Evolutionary conservation across 257 asterid species (phyloP).

Genomic region (Rubia yunnanensis): DNA sequence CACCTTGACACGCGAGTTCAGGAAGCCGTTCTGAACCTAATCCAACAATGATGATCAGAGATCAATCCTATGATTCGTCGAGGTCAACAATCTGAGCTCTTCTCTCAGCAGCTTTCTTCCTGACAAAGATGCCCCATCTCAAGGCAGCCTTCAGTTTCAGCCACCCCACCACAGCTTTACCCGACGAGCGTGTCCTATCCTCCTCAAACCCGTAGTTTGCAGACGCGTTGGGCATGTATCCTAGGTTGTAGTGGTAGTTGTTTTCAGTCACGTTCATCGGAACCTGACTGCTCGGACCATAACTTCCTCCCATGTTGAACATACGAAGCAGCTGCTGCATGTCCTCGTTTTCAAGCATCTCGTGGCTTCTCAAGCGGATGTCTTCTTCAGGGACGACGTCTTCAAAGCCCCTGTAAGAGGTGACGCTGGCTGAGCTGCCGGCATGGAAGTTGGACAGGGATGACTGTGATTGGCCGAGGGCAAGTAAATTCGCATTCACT

Average conservation of each 20-base stretch:
- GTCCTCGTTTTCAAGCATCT: slow-evolving; percentile 90
- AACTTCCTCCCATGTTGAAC: slow-evolving; percentile 56
- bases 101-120: slow-evolving; percentile 96
- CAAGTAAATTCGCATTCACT: slow-evolving; percentile 39
- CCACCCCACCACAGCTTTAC: slow-evolving; percentile 99
- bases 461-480: slow-evolving; percentile 57
- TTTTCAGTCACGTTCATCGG: slow-evolving; percentile 38
- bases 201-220: slow-evolving; percentile 39
- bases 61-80: slow-evolving; percentile 42
- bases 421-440: slow-evolving; percentile 42
- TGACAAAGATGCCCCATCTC: slow-evolving; percentile 89
- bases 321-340: slow-evolving; percentile 87
- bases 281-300: slow-evolving; percentile 23
- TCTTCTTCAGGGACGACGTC: slow-evolving; percentile 66
- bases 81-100: slow-evolving; percentile 78
- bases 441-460: slow-evolving; percentile 37
- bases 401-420: slow-evolving; percentile 47
- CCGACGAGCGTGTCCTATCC: slow-evolving; percentile 68
- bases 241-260: slow-evolving; percentile 32
- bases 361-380: slow-evolving; percentile 77
- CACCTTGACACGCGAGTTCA: slow-evolving; percentile 1
- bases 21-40: slow-evolving; percentile 8
- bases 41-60: not conserved
- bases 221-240: slow-evolving; percentile 49
- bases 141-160: slow-evolving; percentile 92